Percentiles rank a stretch among this genome's conserved stretches.
phyloP scores from a whole-genome alignment of 805 yeast genomes.

The Schwanniomyces sp. region DNA sequence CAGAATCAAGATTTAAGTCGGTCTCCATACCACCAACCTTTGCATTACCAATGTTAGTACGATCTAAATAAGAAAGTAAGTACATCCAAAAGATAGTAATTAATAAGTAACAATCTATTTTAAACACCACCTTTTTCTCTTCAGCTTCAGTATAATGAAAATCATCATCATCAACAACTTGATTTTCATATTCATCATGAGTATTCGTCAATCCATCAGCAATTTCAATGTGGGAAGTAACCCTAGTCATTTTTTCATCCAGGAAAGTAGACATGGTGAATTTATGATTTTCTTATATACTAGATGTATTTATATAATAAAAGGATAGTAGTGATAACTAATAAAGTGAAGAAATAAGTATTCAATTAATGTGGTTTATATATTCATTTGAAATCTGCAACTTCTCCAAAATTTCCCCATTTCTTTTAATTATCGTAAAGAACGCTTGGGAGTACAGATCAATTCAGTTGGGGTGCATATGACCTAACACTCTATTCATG shows the following conservation, averaged over 20 bases:
- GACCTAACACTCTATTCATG: neutral
- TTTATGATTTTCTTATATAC: neutral
- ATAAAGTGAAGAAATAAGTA: neutral
- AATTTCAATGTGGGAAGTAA: neutral
- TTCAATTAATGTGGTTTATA: neutral
- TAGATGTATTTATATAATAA: neutral
- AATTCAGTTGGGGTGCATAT: neutral
- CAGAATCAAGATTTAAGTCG: conserved; percentile 1
- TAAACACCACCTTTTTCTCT: conserved; percentile 2
- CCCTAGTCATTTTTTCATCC: neutral
- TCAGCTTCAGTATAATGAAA: neutral
- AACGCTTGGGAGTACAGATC: neutral
- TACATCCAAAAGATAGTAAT: conserved; percentile 24
- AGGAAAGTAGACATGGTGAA: neutral
- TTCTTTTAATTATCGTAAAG: neutral
- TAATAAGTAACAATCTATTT: neutral
- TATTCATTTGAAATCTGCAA: neutral
- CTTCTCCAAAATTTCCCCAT: neutral
- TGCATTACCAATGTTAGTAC: conserved; percentile 62
- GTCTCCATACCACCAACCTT: conserved; percentile 47
- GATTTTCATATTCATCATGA: neutral
- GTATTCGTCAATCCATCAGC: neutral
- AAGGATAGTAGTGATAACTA: neutral
- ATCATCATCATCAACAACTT: neutral
- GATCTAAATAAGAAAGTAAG: conserved; percentile 50